Evolutionary conservation across 805 yeast species (phyloP), one percentile per base, ranked within the genome.

Genomic region (Scheffersomyces spartinae): DNA sequence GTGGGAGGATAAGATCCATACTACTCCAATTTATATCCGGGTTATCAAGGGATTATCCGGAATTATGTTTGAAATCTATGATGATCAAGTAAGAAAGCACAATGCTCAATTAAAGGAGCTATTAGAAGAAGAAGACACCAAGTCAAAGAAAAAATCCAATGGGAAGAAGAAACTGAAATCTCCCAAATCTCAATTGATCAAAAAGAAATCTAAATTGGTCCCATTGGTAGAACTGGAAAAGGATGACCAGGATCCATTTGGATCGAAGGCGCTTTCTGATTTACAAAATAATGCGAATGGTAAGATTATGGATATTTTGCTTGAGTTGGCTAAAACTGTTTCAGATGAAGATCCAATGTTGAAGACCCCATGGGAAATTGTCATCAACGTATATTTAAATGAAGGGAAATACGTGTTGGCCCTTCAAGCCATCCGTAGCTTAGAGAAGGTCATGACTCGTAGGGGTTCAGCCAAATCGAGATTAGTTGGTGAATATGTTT

Each of bases 1-100:
- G 25, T 91, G 97, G 97, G 94, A 75, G 29, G 93, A 86, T 47
- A 47, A 55, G 12, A 48, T 91, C 23, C 85, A 64, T 45, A 46
- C 71, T 6, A 71, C 79, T 17, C 84, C 93, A 3, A 66, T 79
- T 26, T 83, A 71, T 43, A 59, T 68, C n/a, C 68, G 91, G 28
- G 81, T 81, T 1, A 61, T 77, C 31, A 50, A 55, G 23, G 93
- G 91, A 1, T 68, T 84, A 18, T 52, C 75, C 15, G 52, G 61
- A 11, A 48, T 81, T 18, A 71, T 74, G 37, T 54, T 77, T 26
- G 67, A 63, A 9, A 29, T 57, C 12, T 33, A 42, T 20, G 48
- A 45, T 9, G 48, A 52, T 18, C 35, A 42, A 18, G 40, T 45
- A 26, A 25, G 23, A 10, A 13, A 5, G 3, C 13, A 15, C 15